Evolutionary conservation across 768 basidiomycete species (phyloP).

Genomic region (Termitomyces sp.): DNA sequence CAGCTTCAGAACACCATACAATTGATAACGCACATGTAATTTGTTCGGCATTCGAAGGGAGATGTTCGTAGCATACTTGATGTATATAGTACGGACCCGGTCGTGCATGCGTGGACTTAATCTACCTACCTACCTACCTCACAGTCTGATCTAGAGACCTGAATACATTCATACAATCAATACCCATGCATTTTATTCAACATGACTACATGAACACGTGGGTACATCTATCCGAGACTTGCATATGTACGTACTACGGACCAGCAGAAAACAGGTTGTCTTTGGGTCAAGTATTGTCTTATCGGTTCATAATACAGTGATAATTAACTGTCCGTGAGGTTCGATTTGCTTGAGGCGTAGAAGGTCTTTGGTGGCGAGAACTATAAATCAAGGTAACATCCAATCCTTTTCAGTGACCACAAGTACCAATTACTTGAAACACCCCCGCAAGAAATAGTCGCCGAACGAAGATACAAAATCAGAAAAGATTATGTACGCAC

Average conservation of each 20-base stretch:
- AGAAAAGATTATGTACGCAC: conserved; percentile 35
- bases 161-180: no score
- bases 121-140: no score
- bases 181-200: no score
- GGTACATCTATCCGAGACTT: background rate
- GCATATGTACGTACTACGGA: background rate
- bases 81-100: no score
- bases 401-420: conserved; percentile 5
- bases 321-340: conserved; percentile 47
- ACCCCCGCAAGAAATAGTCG: background rate
- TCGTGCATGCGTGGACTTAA: no score
- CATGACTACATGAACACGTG: background rate
- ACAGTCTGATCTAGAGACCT: no score
- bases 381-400: conserved; percentile 34
- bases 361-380: conserved; percentile 74
- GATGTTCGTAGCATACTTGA: no score
- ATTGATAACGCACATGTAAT: no score
- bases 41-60: no score
- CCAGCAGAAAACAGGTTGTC: background rate
- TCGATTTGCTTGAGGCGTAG: conserved; percentile 58
- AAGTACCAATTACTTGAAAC: conserved; percentile 1
- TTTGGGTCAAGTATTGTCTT: background rate
- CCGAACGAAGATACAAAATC: background rate
- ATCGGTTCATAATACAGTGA: conserved; percentile 8
- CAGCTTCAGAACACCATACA: no score